A percentile compares a stretch with the other conserved stretches of the same genome.
phyloP scores from a whole-genome alignment of 164 flowering plant genomes.

The Vitis cinerea region DNA sequence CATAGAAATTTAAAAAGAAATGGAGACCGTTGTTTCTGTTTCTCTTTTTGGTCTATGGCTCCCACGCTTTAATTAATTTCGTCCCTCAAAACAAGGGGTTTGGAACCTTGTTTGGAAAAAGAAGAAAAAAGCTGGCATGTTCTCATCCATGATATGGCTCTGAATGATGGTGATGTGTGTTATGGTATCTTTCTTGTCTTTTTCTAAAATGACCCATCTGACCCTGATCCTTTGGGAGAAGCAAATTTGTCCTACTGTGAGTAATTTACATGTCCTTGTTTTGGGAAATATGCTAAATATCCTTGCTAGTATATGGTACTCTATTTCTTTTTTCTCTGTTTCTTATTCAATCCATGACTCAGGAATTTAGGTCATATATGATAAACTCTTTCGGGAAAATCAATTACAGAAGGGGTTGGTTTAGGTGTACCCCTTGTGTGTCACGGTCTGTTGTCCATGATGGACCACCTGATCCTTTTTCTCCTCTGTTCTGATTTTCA shows the following conservation, averaged over 20 bases:
- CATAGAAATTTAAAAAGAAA: too few relatives aligned
- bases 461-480: too few relatives aligned
- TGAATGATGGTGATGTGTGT: constrained; percentile 8
- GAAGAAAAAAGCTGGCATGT: neutral
- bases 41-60: neutral
- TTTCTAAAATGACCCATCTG: neutral
- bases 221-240: constrained; percentile 12
- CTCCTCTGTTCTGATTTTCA: too few relatives aligned
- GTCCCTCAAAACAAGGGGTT: too few relatives aligned
- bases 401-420: too few relatives aligned
- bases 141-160: neutral
- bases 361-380: too few relatives aligned
- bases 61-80: neutral
- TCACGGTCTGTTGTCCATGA: too few relatives aligned
- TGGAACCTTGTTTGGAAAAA: neutral
- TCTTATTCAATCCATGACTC: neutral
- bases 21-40: neutral
- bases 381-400: too few relatives aligned
- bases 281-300: neutral
- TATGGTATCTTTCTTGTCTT: constrained; percentile 17
- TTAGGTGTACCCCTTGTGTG: too few relatives aligned
- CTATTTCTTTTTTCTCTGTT: neutral
- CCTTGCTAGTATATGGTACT: neutral
- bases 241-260: constrained; percentile 9
- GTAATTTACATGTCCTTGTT: neutral